Evolutionary conservation across 1,139 yeast genomes (phyloP), one percentile per base, ranked within the genome.

Genomic region (Magnusiomyces paraingens): DNA sequence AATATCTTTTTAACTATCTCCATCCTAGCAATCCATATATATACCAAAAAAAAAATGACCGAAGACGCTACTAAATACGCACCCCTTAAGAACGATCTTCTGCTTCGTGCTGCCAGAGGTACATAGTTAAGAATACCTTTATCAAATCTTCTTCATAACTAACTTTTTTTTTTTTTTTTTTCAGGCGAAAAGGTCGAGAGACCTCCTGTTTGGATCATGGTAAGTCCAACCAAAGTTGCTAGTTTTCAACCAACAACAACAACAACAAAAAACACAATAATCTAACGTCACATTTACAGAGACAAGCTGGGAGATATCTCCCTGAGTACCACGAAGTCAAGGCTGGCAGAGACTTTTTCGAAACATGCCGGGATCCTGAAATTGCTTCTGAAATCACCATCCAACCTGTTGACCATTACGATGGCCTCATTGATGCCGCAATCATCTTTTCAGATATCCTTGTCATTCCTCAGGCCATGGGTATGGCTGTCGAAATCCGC

Each of bases 141-240:
- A n/a, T 38, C 41, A 38, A 3, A 38, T n/a, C 4, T 14, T 17
- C 18, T 38, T 5, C 18, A 5, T 17, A 38, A n/a, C 18, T 5
- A 38, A 4, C 18, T 4, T 38, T 10, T 4, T 4, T 38, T 38
- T 4, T 4, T 10, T 38, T 10, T 38, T n/a, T 4, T 38, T 17
- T n/a, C 11, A 8, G 77, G 85, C 52, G 96, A 91, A 67, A 74
- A 74, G 61, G 97, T 93, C 49, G 99, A 93, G 72, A 82, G 99
- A 68, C 97, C 99, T 1, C 99, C 99, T 26, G 83, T 93, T 58
- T 93, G 99, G 99, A 86, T 93, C 63, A 93, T 93, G 99, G 83
- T 79, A 71, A 57, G 82, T 71, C 18, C 8, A 26, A 2, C n/a
- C 18, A n/a, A n/a, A 40, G n/a, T 17, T 10, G 20, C 15, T 10